Base-by-base conservation (phyloP, 2,329 filamentous ascomycete species). In the Cladosporium sp. region DNA sequence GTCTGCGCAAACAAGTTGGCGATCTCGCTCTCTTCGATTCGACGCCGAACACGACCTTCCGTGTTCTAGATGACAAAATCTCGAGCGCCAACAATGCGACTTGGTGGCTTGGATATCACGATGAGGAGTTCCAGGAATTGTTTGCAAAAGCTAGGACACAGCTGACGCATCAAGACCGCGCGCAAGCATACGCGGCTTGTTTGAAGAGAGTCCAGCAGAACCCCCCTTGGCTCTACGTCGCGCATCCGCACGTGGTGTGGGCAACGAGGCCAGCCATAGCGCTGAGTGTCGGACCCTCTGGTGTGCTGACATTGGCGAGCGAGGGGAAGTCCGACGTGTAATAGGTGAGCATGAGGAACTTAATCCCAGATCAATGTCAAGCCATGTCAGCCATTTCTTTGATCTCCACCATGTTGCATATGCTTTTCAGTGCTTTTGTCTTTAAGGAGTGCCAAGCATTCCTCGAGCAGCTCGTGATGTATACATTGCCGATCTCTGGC, bases 211-310 rank as follows among this genome's bases (percentile, higher is more conserved):
- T 67, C 26, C 59, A 64, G 32, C 24, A 64, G 44, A 67, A 64
- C n/a, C 65, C 65, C n/a, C 65, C 65, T 1, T 67, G 65, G 60
- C 34, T 64, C 3, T 67, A 67, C 41, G 24, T 67, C 5, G 60
- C 65, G 7, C 65, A 67, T 65, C 65, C 65, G 6, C 54, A 67
- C 24, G 65, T 67, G 26, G 54, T 67, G 28, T 67, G 65, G 65
- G 65, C 65, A 12, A 59, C 32, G 30, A 28, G 44, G 30, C 38
- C 51, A n/a, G 65, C 60, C 24, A 41, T 67, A 12, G 41, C 32
- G 30, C 28, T 66, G 15, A 24, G 51, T 52, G 32, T 66, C 5
- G 65, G 65, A 14, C 49, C 24, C 10, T 52, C 49, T 15, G 49
- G 49, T 52, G 49, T 52, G 49, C 49, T 52, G 11, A 26, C 1